Evolutionary conservation across 345 rosid genomes (phyloP).

Genomic region (Draba incana): DNA sequence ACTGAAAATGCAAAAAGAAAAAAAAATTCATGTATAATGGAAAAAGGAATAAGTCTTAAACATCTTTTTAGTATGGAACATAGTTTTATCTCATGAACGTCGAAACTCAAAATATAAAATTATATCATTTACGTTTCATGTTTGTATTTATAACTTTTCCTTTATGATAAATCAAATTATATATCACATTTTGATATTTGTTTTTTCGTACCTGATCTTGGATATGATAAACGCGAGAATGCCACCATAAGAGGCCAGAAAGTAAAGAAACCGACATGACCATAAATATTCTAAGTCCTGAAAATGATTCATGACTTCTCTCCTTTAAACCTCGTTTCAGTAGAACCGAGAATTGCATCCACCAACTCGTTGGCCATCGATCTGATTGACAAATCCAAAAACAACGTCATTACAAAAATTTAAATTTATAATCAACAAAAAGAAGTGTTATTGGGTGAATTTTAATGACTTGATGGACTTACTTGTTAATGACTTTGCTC

Average conservation of each 20-base stretch:
- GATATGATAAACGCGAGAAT: constrained; percentile 60
- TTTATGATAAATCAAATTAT: neutral
- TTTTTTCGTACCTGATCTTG: constrained; percentile 78
- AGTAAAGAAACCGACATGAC: constrained; percentile 83
- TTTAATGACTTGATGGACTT: constrained; percentile 14
- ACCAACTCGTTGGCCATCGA: constrained; percentile 85
- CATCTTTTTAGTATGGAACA: no score
- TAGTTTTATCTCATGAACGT: no score
- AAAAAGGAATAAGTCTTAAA: no score
- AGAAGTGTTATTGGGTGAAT: neutral
- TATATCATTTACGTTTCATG: neutral
- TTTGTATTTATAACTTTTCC: neutral
- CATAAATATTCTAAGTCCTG: constrained; percentile 78
- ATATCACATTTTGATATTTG: neutral
- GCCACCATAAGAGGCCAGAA: constrained; percentile 94
- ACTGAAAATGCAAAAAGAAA: no score
- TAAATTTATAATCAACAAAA: neutral
- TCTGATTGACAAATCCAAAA: constrained; percentile 35
- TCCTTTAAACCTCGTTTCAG: constrained; percentile 73
- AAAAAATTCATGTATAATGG: no score
- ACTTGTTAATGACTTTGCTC: constrained; percentile 44
- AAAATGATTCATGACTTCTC: constrained; percentile 84
- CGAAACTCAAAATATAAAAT: no score
- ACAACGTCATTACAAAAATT: constrained; percentile 25
- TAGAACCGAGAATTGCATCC: constrained; percentile 76